Evolutionary conservation across 1,139 yeast genomes (phyloP), one percentile per base, ranked within the genome.

Genomic region (Kurtzmaniella quercitrusa): DNA sequence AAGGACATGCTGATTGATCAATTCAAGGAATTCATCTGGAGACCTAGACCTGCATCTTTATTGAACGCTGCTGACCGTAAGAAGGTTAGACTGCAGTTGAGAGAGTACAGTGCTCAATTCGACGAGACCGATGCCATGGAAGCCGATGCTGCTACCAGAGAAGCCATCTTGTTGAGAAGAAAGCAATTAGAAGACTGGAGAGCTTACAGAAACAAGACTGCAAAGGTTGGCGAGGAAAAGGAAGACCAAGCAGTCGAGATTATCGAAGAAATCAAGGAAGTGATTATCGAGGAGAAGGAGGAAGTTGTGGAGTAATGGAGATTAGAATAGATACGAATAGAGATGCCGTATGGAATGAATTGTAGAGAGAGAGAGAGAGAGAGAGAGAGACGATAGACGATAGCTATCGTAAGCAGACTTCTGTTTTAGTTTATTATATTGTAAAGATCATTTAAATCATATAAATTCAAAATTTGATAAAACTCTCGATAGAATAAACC

Each of bases 111-210:
- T 55, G 93, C 94, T 35, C 91, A 88, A 66, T 94, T 91, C 68
- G 98, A 93, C 55, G 96, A 91, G 68, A 75, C 79, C 51, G 99
- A 94, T 71, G 95, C 95, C 42, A 91, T 89, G 94, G 98, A 91
- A 68, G 95, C 95, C 45, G 88, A 87, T 61, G 87, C 91, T 57
- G 96, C 95, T 53, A 80, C 88, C 54, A 84, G 94, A 71, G 97
- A 89, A 61, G 77, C 88, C 52, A 89, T 91, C 63, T 77, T 88
- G 71, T 80, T 74, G 59, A 88, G 97, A 68, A 87, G 94, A 71
- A 76, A 76, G 58, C 74, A 85, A 56, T 76, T 91, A 60, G 84
- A 84, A 59, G 91, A 88, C 64, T 94, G 98, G 98, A 76, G 68
- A 57, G 65, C 75, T 40, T 94, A 89, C 82, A 82, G 97, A 74